Percentiles rank a stretch among this genome's conserved stretches.
These are phyloP conservation scores for Ascosphaera pollenicola DNA, from an alignment of 2,329 filamentous ascomycete genomes.

Conservation along the genomic window DNA sequence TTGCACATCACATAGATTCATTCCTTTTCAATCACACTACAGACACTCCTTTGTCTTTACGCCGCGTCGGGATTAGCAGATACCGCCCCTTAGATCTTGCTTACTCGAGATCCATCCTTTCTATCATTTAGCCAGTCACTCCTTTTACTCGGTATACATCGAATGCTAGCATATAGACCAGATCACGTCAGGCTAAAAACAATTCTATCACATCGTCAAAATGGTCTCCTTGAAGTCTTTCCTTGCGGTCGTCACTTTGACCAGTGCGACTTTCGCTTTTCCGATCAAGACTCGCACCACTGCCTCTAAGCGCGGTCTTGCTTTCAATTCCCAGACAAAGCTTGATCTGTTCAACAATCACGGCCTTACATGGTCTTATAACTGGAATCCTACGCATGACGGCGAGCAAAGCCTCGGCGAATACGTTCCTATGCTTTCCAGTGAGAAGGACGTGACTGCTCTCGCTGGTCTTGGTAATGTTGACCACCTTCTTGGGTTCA, in stretches of 20 bases:
- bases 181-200: too few species aligned
- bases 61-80: too few species aligned
- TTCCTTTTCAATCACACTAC: too few species aligned
- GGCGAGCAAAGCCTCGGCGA: constrained; percentile 16
- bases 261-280: constrained; percentile 13
- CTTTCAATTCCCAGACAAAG: constrained; percentile 19
- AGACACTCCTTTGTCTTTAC: too few species aligned
- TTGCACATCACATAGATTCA: too few species aligned
- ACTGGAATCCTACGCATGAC: constrained; percentile 17
- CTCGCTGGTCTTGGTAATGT: constrained; percentile 14
- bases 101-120: too few species aligned
- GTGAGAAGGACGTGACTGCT: constrained; percentile 16
- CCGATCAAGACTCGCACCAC: constrained; percentile 8
- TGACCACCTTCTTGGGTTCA: constrained; percentile 22
- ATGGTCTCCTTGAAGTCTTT: constrained; percentile 17
- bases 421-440: constrained; percentile 26
- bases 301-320: constrained; percentile 13
- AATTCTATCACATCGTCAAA: too few species aligned
- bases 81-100: too few species aligned
- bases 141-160: too few species aligned
- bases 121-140: too few species aligned
- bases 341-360: constrained; percentile 13
- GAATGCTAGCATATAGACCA: too few species aligned
- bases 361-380: constrained; percentile 22
- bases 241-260: constrained; percentile 14